phyloP scores from a whole-genome alignment of 2,329 filamentous ascomycete species.

The Microdochium trichocladiopsis region DNA sequence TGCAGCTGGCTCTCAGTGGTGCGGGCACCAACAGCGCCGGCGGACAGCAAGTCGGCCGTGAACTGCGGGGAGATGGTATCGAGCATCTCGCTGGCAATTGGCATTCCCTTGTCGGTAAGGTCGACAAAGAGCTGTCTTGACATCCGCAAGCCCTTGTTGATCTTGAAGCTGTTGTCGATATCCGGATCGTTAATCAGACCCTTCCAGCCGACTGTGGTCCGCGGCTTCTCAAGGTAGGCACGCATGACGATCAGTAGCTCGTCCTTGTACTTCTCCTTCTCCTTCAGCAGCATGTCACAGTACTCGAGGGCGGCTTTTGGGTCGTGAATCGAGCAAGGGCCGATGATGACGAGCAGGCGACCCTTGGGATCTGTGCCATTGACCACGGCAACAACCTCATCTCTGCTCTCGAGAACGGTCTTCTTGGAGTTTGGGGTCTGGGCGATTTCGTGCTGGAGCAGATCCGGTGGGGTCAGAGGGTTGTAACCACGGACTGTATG shows the following conservation, averaged over 20 bases:
- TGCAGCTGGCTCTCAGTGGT: constrained; percentile 96
- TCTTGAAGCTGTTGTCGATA: constrained; percentile 97
- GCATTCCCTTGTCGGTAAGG: constrained; percentile 87
- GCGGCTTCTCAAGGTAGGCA: constrained; percentile 95
- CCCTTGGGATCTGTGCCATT: constrained; percentile 57
- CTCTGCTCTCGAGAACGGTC: constrained; percentile 55
- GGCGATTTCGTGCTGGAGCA: constrained; percentile 88
- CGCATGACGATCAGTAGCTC: constrained; percentile 96
- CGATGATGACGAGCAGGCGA: constrained; percentile 68
- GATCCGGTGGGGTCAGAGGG: constrained; percentile 83
- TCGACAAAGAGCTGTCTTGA: constrained; percentile 90
- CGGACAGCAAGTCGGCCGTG: constrained; percentile 82
- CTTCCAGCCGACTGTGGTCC: constrained; percentile 98
- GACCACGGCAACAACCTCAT: constrained; percentile 62
- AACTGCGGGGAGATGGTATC: constrained; percentile 98
- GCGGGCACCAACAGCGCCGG: constrained; percentile 90
- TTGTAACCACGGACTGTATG: constrained; percentile 76
- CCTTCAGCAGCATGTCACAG: constrained; percentile 72
- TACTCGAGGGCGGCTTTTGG: constrained; percentile 86
- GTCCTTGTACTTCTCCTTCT: constrained; percentile 82
- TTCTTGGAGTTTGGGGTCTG: constrained; percentile 48
- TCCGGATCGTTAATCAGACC: constrained; percentile 97
- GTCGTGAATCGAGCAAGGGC: constrained; percentile 96
- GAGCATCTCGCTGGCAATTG: constrained; percentile 93
- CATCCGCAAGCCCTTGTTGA: constrained; percentile 90